Evolutionary conservation across 2,329 filamentous ascomycete species (phyloP), one percentile per base, ranked within the genome.

Genomic region (Helicocarpus griseus): DNA sequence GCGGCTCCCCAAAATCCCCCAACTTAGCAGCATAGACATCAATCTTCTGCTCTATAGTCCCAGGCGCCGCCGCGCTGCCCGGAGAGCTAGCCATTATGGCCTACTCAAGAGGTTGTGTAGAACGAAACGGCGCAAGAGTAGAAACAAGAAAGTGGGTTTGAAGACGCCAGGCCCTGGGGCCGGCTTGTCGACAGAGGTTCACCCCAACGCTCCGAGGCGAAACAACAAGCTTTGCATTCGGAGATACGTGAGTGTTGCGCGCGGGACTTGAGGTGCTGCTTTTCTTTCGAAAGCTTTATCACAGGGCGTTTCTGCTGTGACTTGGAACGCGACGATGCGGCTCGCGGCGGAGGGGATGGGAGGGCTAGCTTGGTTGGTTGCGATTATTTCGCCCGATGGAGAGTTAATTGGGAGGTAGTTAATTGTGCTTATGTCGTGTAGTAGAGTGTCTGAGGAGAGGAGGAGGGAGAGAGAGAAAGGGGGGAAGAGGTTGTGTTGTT

Each of bases 21-120:
- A 77, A 68, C 66, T 73, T 74, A 53, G 63, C 68, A 56, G 73
- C 73, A 59, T 73, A 77, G 50, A 72, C 66, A 58, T 78, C 75
- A 54, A 76, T 74, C 51, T 69, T 72, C 53, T 69, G 66, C 61
- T 74, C 71, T 64, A 72, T 70, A 52, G 55, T 61, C 57, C 59
- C 61, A 57, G 58, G 54, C 31, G 56, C n/a, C 41, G 41, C 17
- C 14, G 26, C 21, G 11, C 14, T 17, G 11, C 41, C 31, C n/a
- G 41, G 41, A 29, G 41, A 45, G 26, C 26, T 31, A 11, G 41
- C 41, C 41, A 45, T 45, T 5, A 26, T 31, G 56, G 51, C 31
- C 43, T 33, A 48, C 35, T n/a, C 13, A 2, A 21, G 9, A 8
- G 31, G 26, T 14, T 22, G 14, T 19, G 43, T 9, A 14, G n/a